Percentiles rank a stretch among this genome's conserved stretches.
Conservation (phyloP, 1,284 basidiomycete species). For the Ustilago vetiveriae region DNA sequence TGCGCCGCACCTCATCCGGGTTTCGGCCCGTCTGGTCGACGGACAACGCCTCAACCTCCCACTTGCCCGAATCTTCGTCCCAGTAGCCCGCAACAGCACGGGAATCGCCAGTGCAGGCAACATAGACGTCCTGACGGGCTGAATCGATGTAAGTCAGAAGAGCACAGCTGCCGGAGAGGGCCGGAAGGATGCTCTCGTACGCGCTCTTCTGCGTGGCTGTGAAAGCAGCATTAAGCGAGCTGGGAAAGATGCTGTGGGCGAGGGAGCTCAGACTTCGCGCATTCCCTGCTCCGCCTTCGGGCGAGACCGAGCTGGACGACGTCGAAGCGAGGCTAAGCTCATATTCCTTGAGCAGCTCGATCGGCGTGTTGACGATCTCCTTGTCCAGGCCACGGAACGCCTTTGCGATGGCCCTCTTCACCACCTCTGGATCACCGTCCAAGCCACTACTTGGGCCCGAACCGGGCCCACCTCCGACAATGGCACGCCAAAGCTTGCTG, state of each 20-base stretch:
- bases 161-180: slow-evolving; percentile 62
- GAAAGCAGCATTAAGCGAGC: slow-evolving; percentile 44
- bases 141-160: slow-evolving; percentile 65
- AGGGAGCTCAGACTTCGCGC: slow-evolving; percentile 58
- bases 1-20: slow-evolving; percentile 78
- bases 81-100: slow-evolving; percentile 94
- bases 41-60: slow-evolving; percentile 89
- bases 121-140: slow-evolving; percentile 64
- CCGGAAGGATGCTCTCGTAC: slow-evolving; percentile 64
- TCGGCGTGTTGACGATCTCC: slow-evolving; percentile 79
- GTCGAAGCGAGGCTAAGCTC: slow-evolving; percentile 68
- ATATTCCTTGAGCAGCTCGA: slow-evolving; percentile 75
- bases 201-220: slow-evolving; percentile 61
- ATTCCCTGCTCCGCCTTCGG: slow-evolving; percentile 33
- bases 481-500: slow-evolving; percentile 55
- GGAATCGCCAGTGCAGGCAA: slow-evolving; percentile 89
- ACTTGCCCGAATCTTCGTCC: slow-evolving; percentile 70
- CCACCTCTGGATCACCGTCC: slow-evolving; percentile 74
- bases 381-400: slow-evolving; percentile 82
- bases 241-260: slow-evolving; percentile 63
- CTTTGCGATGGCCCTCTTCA: slow-evolving; percentile 78
- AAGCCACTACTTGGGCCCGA: slow-evolving; percentile 53
- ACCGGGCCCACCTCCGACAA: slow-evolving; percentile 53
- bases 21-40: slow-evolving; percentile 97
- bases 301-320: slow-evolving; percentile 61